Conservation (phyloP, 2,329 filamentous ascomycete species). For the Hirsutella rhossiliensis region DNA sequence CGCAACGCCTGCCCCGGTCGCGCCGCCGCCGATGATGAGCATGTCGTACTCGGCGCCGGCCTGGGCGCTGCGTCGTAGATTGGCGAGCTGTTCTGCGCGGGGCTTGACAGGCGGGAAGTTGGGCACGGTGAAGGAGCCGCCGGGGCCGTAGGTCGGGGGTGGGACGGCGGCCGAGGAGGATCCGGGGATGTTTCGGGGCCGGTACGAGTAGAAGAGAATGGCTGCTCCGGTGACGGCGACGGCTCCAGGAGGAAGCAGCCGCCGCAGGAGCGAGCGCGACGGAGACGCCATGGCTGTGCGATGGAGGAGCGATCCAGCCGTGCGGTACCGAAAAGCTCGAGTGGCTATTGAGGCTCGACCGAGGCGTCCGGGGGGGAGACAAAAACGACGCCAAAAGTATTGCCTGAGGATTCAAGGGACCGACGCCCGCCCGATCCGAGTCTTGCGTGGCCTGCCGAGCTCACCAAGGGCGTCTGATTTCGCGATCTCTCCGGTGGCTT, state of each 20-base stretch:
- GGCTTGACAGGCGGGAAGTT: constrained; percentile 52
- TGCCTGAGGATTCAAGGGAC: no score
- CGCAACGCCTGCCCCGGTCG: constrained; percentile 69
- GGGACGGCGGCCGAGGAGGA: constrained; percentile 56
- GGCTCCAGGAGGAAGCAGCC: constrained; percentile 29
- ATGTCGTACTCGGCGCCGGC: constrained; percentile 67
- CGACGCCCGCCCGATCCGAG: no score
- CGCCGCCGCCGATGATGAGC: constrained; percentile 67
- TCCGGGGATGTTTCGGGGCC: constrained; percentile 61
- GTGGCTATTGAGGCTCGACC: no score
- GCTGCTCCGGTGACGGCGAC: constrained; percentile 27
- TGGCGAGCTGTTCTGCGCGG: constrained; percentile 35
- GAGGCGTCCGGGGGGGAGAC: no score
- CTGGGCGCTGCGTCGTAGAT: constrained; percentile 19
- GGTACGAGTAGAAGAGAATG: constrained; percentile 42
- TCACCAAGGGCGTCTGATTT: no score
- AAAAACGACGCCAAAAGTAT: no score
- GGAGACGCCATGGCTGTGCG: background rate
- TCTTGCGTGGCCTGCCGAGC: no score
- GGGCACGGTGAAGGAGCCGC: constrained; percentile 55
- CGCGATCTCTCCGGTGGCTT: no score
- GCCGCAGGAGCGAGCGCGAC: constrained; percentile 21
- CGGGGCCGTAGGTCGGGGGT: constrained; percentile 56
- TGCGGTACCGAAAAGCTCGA: no score
- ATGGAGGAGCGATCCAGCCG: background rate